Conservation (phyloP, 2,329 filamentous ascomycete species). For the Claviceps monticola region DNA sequence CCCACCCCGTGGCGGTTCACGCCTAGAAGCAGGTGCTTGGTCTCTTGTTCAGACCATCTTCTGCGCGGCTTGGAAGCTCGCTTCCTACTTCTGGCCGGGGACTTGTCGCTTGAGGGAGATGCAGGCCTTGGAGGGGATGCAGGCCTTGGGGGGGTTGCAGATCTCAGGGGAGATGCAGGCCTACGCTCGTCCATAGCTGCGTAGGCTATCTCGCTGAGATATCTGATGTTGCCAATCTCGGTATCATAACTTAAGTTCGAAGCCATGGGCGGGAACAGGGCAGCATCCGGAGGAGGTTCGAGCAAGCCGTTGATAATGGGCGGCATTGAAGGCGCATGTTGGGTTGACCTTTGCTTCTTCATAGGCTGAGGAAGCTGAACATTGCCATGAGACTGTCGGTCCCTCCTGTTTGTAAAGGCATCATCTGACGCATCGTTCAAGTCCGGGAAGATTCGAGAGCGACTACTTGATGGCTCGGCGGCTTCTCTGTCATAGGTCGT, state of each 20-base stretch:
- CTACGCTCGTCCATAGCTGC: slow-evolving; percentile 4
- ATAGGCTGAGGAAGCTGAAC: slow-evolving; percentile 49
- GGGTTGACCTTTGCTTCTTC: slow-evolving; percentile 48
- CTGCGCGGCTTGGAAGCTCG: slow-evolving; percentile 42
- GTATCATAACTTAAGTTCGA: slow-evolving; percentile 40
- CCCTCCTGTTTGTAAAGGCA: slow-evolving; percentile 39
- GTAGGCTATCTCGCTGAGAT: slow-evolving; percentile 28
- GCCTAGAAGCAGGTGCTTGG: slow-evolving; percentile 45
- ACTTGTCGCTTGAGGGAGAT: slow-evolving; percentile 19
- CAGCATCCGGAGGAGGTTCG: slow-evolving; percentile 46
- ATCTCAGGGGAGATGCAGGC: slow-evolving; percentile 11
- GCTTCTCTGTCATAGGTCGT: slow-evolving; percentile 25
- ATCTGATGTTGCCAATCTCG: slow-evolving; percentile 25
- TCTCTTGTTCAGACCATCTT: slow-evolving; percentile 54
- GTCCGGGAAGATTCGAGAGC: slow-evolving; percentile 34
- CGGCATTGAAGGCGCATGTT: slow-evolving; percentile 40
- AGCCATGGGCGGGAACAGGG: slow-evolving; percentile 50
- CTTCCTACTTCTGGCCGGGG: slow-evolving; percentile 30
- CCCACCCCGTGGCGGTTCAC: slow-evolving; percentile 50
- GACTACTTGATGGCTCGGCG: slow-evolving; percentile 18
- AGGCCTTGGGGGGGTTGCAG: slow-evolving; percentile 3
- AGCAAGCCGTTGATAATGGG: slow-evolving; percentile 52
- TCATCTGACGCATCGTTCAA: slow-evolving; percentile 29
- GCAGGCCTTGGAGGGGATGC: slow-evolving; percentile 11
- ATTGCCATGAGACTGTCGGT: slow-evolving; percentile 31